Percentiles rank a stretch among this genome's conserved stretches.
Evolutionary conservation across 2,329 filamentous ascomycete genomes (phyloP).

Genomic region (Ascochyta fabae): DNA sequence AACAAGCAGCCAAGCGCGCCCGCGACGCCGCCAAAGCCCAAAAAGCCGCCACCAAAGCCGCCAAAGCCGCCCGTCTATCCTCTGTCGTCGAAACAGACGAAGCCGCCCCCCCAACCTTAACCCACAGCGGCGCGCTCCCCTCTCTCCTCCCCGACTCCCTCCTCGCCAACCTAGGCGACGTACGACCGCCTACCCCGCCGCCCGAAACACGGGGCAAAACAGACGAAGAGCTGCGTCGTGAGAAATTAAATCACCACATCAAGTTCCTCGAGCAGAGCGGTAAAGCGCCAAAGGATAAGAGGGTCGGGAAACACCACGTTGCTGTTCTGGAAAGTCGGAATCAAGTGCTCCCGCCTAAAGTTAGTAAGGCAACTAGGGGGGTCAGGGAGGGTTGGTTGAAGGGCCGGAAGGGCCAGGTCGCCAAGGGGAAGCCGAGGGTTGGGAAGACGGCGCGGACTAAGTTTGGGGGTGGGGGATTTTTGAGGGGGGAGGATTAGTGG

Average conservation of each 20-base stretch:
- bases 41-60: constrained; percentile 41
- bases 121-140: constrained; percentile 44
- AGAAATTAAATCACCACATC: constrained; percentile 56
- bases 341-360: constrained; percentile 53
- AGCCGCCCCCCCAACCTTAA: not conserved
- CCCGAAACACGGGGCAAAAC: constrained; percentile 28
- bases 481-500: constrained; percentile 36
- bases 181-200: constrained; percentile 55
- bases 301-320: constrained; percentile 57
- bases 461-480: constrained; percentile 38
- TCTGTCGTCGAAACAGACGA: constrained; percentile 3
- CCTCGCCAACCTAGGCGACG: constrained; percentile 54
- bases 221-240: constrained; percentile 46
- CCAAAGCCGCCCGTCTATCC: constrained; percentile 29
- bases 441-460: constrained; percentile 41
- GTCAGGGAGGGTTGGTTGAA: constrained; percentile 53
- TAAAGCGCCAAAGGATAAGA: constrained; percentile 58
- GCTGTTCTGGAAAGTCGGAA: constrained; percentile 56
- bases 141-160: constrained; percentile 60
- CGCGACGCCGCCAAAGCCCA: constrained; percentile 40
- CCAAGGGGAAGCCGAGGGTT: constrained; percentile 22
- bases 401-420: constrained; percentile 46
- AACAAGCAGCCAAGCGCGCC: constrained; percentile 43
- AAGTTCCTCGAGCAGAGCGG: constrained; percentile 58
- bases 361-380: constrained; percentile 43